Evolutionary conservation across 768 basidiomycete species (phyloP).

Genomic region (Pleurotus sapidus): DNA sequence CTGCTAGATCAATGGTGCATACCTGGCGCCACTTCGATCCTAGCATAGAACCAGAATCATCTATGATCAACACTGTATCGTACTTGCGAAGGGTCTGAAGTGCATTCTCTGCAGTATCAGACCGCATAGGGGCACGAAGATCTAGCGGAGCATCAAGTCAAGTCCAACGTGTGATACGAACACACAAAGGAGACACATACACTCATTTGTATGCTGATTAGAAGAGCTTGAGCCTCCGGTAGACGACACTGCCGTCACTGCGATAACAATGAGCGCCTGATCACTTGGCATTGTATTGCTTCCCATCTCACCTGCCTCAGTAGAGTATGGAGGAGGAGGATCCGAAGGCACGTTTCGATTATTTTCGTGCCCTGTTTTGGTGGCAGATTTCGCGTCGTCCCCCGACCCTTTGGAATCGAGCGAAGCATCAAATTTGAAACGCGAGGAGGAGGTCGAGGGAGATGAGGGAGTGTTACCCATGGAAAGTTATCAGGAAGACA

Average conservation of each 20-base stretch:
- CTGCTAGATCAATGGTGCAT: background rate
- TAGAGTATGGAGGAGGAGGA: background rate
- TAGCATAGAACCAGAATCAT: conserved; percentile 54
- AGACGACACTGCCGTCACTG: background rate
- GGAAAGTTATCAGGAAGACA: background rate
- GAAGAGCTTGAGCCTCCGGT: background rate
- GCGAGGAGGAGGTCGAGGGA: background rate
- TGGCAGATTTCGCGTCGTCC: background rate
- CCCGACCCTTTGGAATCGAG: background rate
- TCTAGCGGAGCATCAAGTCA: background rate
- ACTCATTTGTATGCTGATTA: background rate
- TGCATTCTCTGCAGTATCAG: conserved; percentile 7
- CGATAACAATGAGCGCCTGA: background rate
- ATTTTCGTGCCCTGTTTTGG: background rate
- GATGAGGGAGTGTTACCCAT: conserved; percentile 5
- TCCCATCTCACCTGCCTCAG: background rate
- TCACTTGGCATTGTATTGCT: background rate
- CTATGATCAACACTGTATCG: conserved; percentile 51
- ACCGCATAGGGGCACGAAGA: conserved; percentile 6
- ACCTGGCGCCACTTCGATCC: conserved; percentile 46
- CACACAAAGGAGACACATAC: background rate
- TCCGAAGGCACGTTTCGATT: background rate
- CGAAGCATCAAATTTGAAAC: background rate
- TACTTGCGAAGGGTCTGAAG: conserved; percentile 3
- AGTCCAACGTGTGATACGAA: background rate